Conservation (phyloP, 495 filamentous ascomycete genomes). For the Chlorociboria aeruginascens region DNA sequence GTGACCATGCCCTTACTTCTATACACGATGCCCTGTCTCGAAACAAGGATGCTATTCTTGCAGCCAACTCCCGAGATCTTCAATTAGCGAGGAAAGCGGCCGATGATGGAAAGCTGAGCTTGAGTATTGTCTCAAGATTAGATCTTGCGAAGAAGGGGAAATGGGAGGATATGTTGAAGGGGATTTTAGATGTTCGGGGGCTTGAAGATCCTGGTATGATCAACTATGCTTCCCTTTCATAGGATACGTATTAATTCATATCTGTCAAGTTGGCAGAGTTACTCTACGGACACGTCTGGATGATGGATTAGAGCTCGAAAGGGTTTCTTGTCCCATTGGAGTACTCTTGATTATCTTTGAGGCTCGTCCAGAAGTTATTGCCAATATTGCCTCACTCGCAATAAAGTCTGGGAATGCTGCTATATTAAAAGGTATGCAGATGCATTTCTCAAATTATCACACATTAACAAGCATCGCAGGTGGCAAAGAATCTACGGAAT, state of each 20-base stretch:
- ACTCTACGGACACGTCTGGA: constrained; percentile 80
- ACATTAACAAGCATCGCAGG: constrained; percentile 32
- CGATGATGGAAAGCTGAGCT: constrained; percentile 59
- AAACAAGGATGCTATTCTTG: constrained; percentile 63
- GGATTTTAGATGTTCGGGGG: constrained; percentile 78
- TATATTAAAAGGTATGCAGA: constrained; percentile 72
- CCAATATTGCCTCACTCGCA: constrained; percentile 93
- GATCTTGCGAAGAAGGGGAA: constrained; percentile 79
- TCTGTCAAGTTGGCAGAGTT: constrained; percentile 61
- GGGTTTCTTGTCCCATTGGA: constrained; percentile 87
- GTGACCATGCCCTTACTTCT: constrained; percentile 74
- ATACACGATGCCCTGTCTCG: constrained; percentile 60
- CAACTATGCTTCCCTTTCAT: background rate
- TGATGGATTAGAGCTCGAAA: constrained; percentile 71
- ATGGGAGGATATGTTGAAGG: constrained; percentile 95
- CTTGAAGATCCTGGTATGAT: constrained; percentile 72
- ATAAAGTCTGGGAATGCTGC: constrained; percentile 97
- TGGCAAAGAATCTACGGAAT: constrained; percentile 90
- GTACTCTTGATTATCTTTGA: constrained; percentile 97
- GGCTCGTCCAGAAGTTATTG: constrained; percentile 95
- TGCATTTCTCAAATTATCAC: background rate
- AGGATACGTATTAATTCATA: background rate
- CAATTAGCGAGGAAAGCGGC: constrained; percentile 59
- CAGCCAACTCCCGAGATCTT: constrained; percentile 76
- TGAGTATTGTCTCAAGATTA: constrained; percentile 81